Evolutionary conservation across 768 basidiomycete species (phyloP), one percentile per base, ranked within the genome.

Genomic region (Lactarius pseudohatsudake): DNA sequence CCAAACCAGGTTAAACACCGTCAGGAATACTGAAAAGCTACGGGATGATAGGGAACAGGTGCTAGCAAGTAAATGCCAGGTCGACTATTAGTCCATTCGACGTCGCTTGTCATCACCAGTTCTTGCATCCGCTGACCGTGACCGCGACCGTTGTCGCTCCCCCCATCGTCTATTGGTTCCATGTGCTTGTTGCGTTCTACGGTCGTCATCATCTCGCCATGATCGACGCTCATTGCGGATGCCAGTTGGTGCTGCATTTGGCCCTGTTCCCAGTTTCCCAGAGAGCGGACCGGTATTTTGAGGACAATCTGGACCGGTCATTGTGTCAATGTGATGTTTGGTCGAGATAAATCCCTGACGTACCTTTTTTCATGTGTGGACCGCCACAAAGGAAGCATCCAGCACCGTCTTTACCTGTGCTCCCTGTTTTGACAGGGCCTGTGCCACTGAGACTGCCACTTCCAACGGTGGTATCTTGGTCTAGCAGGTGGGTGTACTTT

Each of bases 311-410:
- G 61, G 8, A 18, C 36, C 59, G 3, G 15, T 38, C 38, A 47
- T 22, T 30, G 43, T 22, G 43, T 30, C 41, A 47, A 30, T 32
- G 26, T 20, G 28, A 45, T 26, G 43, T 15, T 50, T 54, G 28
- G 53, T 50, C 20, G 6, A n/a, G 22, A 16, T 22, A 53, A 28
- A 34, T 26, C 11, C 57, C 26, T 10, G 9, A 57, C 10, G 20
- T 67, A 91, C 94, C 94, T 83, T 90, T 92, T 76, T 93, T 94
- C 40, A 96, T 79, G 81, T 98, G 96, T 7, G 92, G 90, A 0
- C 96, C 96, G 7, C 96, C 96, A 75, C 97, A 99, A 41, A 86
- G 75, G 81, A 96, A 99, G 75, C 97, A 99, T 0, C 92, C 94
- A 1, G 83, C 86, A 0, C 78, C 80, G 55, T 87, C 84, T 0